Conservation (phyloP, 495 filamentous ascomycete genomes). For the Astrocystis sublimbata region DNA sequence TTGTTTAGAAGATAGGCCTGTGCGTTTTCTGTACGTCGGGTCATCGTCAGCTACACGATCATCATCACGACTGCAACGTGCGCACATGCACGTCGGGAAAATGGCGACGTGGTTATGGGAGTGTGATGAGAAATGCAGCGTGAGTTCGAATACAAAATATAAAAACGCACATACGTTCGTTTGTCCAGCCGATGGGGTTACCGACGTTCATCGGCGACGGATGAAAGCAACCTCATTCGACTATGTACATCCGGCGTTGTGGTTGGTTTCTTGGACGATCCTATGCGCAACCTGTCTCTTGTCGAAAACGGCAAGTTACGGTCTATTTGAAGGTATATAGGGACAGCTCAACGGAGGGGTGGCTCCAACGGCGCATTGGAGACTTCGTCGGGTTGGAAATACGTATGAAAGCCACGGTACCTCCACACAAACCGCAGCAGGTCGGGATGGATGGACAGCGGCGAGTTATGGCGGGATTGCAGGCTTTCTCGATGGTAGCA, state of each 20-base stretch:
- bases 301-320: not conserved
- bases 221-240: not conserved
- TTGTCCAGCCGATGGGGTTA: not conserved
- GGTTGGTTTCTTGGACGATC: not conserved
- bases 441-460: not conserved
- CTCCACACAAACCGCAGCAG: not conserved
- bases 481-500: not conserved
- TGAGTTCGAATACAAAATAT: not conserved
- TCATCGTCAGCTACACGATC: not conserved
- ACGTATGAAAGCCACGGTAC: not conserved
- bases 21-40: not conserved
- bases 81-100: not conserved
- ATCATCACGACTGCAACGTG: not conserved
- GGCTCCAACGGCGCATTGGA: not conserved
- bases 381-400: not conserved
- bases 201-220: not conserved
- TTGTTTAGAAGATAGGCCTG: not conserved
- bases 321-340: constrained; percentile 10
- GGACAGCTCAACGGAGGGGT: not conserved
- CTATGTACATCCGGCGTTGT: not conserved
- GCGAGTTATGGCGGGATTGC: not conserved
- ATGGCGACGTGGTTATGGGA: not conserved
- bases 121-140: not conserved
- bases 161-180: constrained; percentile 11
- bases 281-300: constrained; percentile 3